Conservation (phyloP, 1,284 basidiomycete genomes). For the Trichosporon coremiiforme region DNA sequence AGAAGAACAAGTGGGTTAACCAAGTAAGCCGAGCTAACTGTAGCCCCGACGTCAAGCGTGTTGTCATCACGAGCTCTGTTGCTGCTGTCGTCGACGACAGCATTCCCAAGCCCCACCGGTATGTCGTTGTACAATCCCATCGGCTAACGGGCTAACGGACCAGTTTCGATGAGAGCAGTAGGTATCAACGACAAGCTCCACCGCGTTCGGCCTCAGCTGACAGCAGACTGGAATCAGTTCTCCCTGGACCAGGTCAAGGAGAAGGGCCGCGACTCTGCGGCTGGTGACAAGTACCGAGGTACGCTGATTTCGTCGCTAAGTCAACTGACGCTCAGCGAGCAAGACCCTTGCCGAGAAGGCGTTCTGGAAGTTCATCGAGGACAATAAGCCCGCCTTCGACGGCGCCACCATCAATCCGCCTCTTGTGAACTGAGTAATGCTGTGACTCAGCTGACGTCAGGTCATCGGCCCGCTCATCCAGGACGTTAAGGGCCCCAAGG, state of each 20-base stretch:
- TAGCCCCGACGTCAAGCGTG: constrained; percentile 62
- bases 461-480: constrained; percentile 61
- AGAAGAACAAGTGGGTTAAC: constrained; percentile 60
- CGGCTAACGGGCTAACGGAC: neutral
- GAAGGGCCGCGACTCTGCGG: constrained; percentile 60
- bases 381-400: constrained; percentile 64
- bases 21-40: neutral
- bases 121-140: neutral
- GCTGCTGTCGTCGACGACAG: constrained; percentile 10
- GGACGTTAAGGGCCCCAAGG: constrained; percentile 58
- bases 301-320: neutral
- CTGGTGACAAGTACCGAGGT: constrained; percentile 60
- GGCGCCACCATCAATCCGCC: constrained; percentile 63
- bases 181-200: neutral
- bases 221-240: constrained; percentile 65
- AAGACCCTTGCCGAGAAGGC: constrained; percentile 69
- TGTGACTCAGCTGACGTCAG: constrained; percentile 26
- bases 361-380: constrained; percentile 59
- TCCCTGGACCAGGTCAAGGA: constrained; percentile 61
- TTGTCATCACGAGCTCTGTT: constrained; percentile 63
- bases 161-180: constrained; percentile 27
- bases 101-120: constrained; percentile 25
- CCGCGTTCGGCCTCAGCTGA: neutral
- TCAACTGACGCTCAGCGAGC: constrained; percentile 24
- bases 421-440: constrained; percentile 60